Percentiles rank a stretch among this genome's conserved stretches.
Evolutionary conservation across 805 yeast species (phyloP).

Genomic region (Lipomyces yamanashiensis): DNA sequence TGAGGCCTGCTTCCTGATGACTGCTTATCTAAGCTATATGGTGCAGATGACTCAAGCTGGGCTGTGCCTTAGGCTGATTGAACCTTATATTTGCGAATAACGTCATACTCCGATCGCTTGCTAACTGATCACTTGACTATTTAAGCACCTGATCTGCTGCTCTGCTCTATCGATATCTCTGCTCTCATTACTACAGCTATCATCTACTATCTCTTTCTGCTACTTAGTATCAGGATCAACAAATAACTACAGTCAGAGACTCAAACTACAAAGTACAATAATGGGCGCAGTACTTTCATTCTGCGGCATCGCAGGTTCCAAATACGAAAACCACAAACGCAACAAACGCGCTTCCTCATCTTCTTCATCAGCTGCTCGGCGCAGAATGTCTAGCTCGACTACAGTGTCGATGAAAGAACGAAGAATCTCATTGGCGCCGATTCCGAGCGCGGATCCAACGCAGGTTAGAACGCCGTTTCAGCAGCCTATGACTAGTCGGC

Average conservation of each 20-base stretch:
- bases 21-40: neutral
- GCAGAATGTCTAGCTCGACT: constrained; percentile 16
- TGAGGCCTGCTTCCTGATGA: constrained; percentile 2
- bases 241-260: too few species aligned
- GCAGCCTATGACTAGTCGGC: constrained; percentile 22
- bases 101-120: too few species aligned
- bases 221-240: too few species aligned
- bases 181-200: too few species aligned
- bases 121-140: too few species aligned
- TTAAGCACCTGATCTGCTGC: too few species aligned
- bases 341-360: neutral
- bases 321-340: too few species aligned
- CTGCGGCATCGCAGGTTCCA: constrained; percentile 13
- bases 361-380: constrained; percentile 7
- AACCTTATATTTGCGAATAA: neutral
- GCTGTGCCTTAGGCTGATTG: neutral
- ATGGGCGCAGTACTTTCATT: neutral
- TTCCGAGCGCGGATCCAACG: constrained; percentile 29
- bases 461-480: constrained; percentile 15
- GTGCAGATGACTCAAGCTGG: neutral
- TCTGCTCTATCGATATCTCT: too few species aligned
- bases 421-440: constrained; percentile 30
- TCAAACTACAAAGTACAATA: too few species aligned
- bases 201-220: too few species aligned
- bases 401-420: constrained; percentile 12